A percentile compares a stretch with the other conserved stretches of the same genome.
Evolutionary conservation across 2,329 filamentous ascomycete genomes (phyloP).

Genomic region (Aspergillus glaucus): DNA sequence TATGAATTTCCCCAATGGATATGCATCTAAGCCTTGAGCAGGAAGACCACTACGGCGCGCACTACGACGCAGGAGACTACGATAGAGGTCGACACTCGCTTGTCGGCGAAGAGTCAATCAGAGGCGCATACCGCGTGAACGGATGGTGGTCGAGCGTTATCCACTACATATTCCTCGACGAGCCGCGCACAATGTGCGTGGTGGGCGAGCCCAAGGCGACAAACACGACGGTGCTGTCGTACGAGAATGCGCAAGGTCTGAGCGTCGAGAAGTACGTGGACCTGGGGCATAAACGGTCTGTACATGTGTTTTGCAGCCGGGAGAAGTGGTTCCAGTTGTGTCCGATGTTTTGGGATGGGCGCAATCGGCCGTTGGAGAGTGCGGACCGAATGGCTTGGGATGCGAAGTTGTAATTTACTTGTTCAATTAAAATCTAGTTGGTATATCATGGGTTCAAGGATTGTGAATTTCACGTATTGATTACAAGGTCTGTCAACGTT

Average conservation of each 20-base stretch:
- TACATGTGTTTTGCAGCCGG: slow-evolving; percentile 58
- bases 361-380: slow-evolving; percentile 15
- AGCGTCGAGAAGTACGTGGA: slow-evolving; percentile 67
- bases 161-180: slow-evolving; percentile 56
- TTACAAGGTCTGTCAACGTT: too few relatives aligned
- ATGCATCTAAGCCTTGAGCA: slow-evolving; percentile 14
- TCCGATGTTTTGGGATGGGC: slow-evolving; percentile 17
- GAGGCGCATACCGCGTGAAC: slow-evolving; percentile 50
- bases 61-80: slow-evolving; percentile 51
- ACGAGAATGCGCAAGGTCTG: slow-evolving; percentile 69
- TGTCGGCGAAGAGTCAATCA: slow-evolving; percentile 51
- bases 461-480: too few relatives aligned
- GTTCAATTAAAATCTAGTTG: slow-evolving; percentile 45
- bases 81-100: slow-evolving; percentile 57
- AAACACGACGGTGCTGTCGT: slow-evolving; percentile 63
- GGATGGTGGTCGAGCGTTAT: slow-evolving; percentile 55
- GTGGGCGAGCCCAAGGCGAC: slow-evolving; percentile 65
- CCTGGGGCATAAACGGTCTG: slow-evolving; percentile 64
- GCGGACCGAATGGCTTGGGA: slow-evolving; percentile 6
- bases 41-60: slow-evolving; percentile 56
- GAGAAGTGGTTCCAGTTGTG: slow-evolving; percentile 66
- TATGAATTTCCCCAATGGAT: too few relatives aligned
- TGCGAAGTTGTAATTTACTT: slow-evolving; percentile 12
- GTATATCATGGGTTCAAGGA: slow-evolving; percentile 22
- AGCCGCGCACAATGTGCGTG: slow-evolving; percentile 49